Conservation (phyloP, 108 stramenopile species). For the Aurantiochytrium sp. region DNA sequence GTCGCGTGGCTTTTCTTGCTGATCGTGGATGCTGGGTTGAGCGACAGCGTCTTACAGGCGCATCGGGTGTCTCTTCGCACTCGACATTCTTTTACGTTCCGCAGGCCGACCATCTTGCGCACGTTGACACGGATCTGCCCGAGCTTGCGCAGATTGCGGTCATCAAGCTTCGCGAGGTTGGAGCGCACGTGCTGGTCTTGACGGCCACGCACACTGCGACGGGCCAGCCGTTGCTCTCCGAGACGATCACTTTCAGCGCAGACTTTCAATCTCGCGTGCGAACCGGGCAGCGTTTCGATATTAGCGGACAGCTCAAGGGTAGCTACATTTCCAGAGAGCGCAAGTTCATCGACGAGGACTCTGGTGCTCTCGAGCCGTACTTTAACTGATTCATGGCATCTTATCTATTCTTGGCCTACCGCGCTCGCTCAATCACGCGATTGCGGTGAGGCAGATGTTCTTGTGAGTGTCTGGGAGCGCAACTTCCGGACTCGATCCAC, state of each 20-base stretch:
- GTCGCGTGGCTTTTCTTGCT: not conserved
- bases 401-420: no score
- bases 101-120: not conserved
- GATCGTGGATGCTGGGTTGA: not conserved
- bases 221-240: not conserved
- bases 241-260: not conserved
- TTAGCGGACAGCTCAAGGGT: not conserved
- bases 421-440: no score
- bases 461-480: no score
- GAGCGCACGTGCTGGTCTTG: not conserved
- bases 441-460: no score
- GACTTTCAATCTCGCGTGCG: not conserved
- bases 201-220: not conserved
- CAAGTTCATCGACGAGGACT: constrained; percentile 10
- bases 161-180: not conserved
- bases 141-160: not conserved
- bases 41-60: not conserved
- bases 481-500: no score
- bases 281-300: not conserved
- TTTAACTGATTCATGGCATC: not conserved
- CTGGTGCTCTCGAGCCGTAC: not conserved
- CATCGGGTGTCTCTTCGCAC: not conserved
- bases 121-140: not conserved
- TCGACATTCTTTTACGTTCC: not conserved
- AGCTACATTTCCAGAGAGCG: not conserved